Evolutionary conservation across 306 rosid species (phyloP).

Genomic region (Luffa acutangula): DNA sequence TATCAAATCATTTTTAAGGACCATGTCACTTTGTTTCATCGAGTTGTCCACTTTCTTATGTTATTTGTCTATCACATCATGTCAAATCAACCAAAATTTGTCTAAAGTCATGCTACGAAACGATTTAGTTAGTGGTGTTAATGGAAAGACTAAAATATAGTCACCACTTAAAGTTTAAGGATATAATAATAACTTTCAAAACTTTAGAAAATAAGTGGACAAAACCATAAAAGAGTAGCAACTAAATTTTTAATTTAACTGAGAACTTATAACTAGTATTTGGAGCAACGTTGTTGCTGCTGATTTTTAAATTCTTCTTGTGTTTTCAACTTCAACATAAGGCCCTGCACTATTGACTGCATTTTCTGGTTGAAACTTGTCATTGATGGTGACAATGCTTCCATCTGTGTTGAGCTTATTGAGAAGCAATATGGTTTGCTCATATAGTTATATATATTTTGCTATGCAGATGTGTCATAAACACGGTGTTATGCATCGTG

Average conservation of each 20-base stretch:
- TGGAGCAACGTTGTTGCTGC: background rate
- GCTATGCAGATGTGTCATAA: conserved; percentile 24
- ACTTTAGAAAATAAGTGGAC: background rate
- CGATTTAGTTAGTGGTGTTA: background rate
- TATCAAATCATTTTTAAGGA: background rate
- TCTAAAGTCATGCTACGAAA: background rate
- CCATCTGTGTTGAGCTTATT: background rate
- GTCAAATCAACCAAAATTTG: background rate
- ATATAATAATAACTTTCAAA: background rate
- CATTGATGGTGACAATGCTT: background rate
- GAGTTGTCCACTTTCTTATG: background rate
- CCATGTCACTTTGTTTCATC: background rate
- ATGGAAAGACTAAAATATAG: background rate
- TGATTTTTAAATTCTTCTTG: background rate
- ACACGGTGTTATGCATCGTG: conserved; percentile 27
- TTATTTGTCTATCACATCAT: background rate
- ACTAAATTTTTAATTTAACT: background rate
- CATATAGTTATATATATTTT: background rate
- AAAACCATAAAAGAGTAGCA: background rate
- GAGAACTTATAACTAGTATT: background rate
- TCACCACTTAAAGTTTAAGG: background rate
- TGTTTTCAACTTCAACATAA: background rate
- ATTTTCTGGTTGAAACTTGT: background rate
- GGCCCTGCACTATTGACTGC: background rate
- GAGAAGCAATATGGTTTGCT: background rate